These are phyloP conservation scores for Hibiscus trionum DNA, from an alignment of 345 rosid species.

Conservation along the genomic window DNA sequence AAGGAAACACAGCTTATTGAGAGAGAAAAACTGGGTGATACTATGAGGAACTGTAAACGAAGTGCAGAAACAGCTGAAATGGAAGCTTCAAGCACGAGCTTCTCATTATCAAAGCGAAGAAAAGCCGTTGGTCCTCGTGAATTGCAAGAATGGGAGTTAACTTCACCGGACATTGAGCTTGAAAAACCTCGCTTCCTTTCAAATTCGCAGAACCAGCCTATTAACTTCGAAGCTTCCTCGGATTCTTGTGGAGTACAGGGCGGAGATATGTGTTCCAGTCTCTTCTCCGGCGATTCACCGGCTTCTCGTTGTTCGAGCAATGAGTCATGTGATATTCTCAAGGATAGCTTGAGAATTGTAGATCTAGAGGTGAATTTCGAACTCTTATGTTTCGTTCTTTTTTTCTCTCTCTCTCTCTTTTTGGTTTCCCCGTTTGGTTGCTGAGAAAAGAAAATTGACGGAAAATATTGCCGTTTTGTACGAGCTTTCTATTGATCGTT, in stretches of 20 bases:
- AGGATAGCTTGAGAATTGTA: conserved; percentile 19
- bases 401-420: background rate
- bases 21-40: conserved; percentile 28
- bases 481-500: background rate
- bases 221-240: conserved; percentile 13
- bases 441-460: background rate
- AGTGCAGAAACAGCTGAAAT: conserved; percentile 10
- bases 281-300: conserved; percentile 16
- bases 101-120: conserved; percentile 27
- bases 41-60: conserved; percentile 28
- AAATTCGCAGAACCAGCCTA: background rate
- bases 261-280: conserved; percentile 18
- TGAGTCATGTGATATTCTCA: conserved; percentile 29
- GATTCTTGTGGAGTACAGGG: conserved; percentile 15
- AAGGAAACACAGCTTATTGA: background rate
- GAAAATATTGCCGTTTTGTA: background rate
- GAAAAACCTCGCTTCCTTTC: background rate
- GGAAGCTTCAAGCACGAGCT: conserved; percentile 30
- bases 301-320: conserved; percentile 28
- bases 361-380: conserved; percentile 53
- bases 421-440: conserved; percentile 11
- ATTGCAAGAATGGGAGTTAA: conserved; percentile 8
- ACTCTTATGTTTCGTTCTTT: background rate
- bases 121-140: conserved; percentile 8
- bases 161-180: conserved; percentile 15